Conservation (phyloP, 164 flowering plant genomes). For the Chimonanthus praecox region DNA sequence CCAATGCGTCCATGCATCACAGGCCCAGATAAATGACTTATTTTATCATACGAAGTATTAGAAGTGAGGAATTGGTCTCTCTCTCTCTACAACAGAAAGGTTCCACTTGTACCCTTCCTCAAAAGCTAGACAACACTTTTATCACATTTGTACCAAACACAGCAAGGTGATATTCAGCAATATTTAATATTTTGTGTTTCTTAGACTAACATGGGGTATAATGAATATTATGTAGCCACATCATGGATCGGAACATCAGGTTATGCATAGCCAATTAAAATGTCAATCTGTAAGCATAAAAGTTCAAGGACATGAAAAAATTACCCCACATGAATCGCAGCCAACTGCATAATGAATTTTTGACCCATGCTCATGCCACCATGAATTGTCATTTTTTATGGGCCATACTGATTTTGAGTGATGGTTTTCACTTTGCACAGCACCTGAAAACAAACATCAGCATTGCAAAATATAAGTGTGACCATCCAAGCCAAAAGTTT, state of each 20-base stretch:
- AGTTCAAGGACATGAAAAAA: background rate
- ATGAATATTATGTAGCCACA: no score
- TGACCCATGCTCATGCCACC: conserved; percentile 21
- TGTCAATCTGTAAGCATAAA: background rate
- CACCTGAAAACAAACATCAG: conserved; percentile 31
- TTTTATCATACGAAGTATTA: no score
- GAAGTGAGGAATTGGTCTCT: no score
- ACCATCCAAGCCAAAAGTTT: background rate
- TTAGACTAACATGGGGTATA: background rate
- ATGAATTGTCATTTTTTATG: conserved; percentile 12
- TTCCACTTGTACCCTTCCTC: no score
- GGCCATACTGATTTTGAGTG: conserved; percentile 7
- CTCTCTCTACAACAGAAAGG: no score
- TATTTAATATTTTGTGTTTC: no score
- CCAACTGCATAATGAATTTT: conserved; percentile 51
- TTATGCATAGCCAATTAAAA: background rate
- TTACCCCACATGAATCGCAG: conserved; percentile 92
- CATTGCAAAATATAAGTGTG: no score
- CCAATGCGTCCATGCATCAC: no score
- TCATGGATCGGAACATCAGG: background rate
- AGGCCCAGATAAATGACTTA: no score
- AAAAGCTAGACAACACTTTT: no score
- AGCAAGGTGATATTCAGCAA: no score
- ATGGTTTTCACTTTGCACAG: conserved; percentile 17
- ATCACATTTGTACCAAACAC: no score